Percentiles rank a stretch among this genome's conserved stretches.
These are phyloP conservation scores for Euphrasia confusa DNA, from an alignment of 257 asterid genomes.

Conservation along the genomic window DNA sequence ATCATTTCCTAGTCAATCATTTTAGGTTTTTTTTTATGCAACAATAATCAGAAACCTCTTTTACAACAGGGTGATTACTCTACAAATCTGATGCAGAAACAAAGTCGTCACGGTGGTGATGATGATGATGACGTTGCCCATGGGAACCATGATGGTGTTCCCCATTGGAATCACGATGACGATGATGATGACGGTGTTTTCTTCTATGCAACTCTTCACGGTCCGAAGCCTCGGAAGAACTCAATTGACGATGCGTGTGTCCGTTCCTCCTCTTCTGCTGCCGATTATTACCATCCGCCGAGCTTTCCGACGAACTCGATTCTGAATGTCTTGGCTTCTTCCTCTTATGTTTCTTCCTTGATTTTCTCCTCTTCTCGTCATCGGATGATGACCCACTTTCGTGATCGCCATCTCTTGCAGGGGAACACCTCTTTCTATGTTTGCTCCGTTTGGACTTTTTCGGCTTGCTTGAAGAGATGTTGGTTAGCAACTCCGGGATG, in stretches of 20 bases:
- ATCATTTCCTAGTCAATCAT: not conserved
- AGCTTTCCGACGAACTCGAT: conserved; percentile 40
- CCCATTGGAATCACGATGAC: no score
- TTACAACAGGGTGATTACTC: not conserved
- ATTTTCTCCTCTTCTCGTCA: conserved; percentile 33
- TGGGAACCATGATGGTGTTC: conserved; percentile 5
- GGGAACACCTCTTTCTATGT: conserved; percentile 39
- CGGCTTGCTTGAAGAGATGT: conserved; percentile 48
- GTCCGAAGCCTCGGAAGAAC: conserved; percentile 39
- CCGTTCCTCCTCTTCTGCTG: conserved; percentile 32
- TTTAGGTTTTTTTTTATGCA: no score
- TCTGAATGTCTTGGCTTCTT: conserved; percentile 35
- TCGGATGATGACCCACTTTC: conserved; percentile 37
- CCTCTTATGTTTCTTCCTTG: conserved; percentile 42
- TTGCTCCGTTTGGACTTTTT: conserved; percentile 52
- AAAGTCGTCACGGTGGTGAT: conserved; percentile 1
- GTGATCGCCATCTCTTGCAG: conserved; percentile 25
- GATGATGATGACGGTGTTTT: conserved; percentile 20
- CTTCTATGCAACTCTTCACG: conserved; percentile 27
- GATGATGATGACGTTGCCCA: conserved; percentile 18
- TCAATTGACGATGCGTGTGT: conserved; percentile 29
- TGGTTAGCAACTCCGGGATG: conserved; percentile 68
- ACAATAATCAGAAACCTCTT: not conserved
- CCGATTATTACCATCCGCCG: conserved; percentile 47
- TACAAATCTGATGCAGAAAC: conserved; percentile 5